A percentile compares a stretch with the other conserved stretches of the same genome.
phyloP scores from a whole-genome alignment of 2,329 filamentous ascomycete genomes.

The Beauveria asiatica region DNA sequence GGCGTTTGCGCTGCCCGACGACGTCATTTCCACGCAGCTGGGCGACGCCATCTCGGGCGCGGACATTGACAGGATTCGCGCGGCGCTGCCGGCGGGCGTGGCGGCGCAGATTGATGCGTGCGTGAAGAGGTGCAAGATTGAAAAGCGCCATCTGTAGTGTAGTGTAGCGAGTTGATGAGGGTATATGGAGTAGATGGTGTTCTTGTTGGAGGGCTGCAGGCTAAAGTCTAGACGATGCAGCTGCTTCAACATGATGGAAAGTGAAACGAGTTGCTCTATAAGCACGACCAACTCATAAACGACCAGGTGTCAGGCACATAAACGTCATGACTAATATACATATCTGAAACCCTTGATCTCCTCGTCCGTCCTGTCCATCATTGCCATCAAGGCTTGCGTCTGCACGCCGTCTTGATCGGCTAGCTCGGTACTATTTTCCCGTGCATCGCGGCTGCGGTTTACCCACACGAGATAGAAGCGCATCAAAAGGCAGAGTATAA shows the following conservation, averaged over 20 bases:
- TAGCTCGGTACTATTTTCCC: neutral
- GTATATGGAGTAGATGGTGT: no score
- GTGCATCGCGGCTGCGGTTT: conserved; percentile 43
- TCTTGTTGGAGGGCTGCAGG: no score
- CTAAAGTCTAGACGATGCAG: neutral
- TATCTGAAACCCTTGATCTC: conserved; percentile 48
- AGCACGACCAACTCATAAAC: no score
- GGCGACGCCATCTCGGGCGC: conserved; percentile 37
- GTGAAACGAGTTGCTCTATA: neutral
- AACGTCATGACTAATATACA: conserved; percentile 25
- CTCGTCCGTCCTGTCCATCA: conserved; percentile 42
- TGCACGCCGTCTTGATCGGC: neutral
- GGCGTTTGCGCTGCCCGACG: conserved; percentile 37
- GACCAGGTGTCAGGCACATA: no score
- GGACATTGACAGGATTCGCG: conserved; percentile 36
- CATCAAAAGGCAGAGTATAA: conserved; percentile 33
- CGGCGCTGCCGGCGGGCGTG: conserved; percentile 11
- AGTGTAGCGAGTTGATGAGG: neutral
- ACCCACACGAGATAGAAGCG: conserved; percentile 40
- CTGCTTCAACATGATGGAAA: neutral
- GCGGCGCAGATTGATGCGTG: neutral
- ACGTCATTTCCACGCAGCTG: conserved; percentile 38
- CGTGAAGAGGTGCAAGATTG: conserved; percentile 4
- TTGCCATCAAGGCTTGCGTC: neutral
- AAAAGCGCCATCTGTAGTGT: neutral